Evolutionary conservation across 2,329 filamentous ascomycete species (phyloP), one percentile per base, ranked within the genome.

Genomic region (Fusarium coffeatum): DNA sequence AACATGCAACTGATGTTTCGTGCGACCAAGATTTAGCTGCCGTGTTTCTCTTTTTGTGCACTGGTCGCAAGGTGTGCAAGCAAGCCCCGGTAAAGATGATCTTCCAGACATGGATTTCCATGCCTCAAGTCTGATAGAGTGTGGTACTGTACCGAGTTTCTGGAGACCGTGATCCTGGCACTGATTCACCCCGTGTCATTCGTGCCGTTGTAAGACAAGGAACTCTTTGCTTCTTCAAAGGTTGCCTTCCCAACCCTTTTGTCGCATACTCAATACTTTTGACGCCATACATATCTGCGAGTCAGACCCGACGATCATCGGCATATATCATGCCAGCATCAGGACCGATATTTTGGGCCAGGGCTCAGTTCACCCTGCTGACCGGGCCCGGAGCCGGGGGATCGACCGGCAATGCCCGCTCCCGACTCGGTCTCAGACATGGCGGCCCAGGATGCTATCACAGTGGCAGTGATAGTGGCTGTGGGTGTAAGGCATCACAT

Each of bases 341-440:
- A 37, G 45, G 32, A 41, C 40, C 18, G 45, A 12, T 11, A 25
- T 20, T 13, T 20, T 40, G 59, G 57, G 49, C 23, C 22, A 42
- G 20, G n/a, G 27, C 49, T 67, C 50, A 40, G 37, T 20, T 37
- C 20, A 23, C 18, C 45, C 16, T 16, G 16, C 13, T 18, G 23
- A 18, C 37, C 43, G 37, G 48, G 18, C 62, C 62, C 55, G n/a
- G 20, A 40, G 40, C 48, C 22, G 42, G 62, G 40, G 50, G 53
- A 57, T 69, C 57, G 57, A 57, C 67, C 66, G 66, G 66, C 41
- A 67, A 58, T 45, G 55, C 25, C 66, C 55, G 57, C 60, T 55
- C 32, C 40, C 40, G 57, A 56, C 56, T 55, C n/a, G 20, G 46
- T 69, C 47, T 59, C 51, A 55, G 37, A 66, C 30, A 51, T 40